These are phyloP conservation scores for Ballota nigra DNA, from an alignment of 257 asterid genomes.

Conservation along the genomic window DNA sequence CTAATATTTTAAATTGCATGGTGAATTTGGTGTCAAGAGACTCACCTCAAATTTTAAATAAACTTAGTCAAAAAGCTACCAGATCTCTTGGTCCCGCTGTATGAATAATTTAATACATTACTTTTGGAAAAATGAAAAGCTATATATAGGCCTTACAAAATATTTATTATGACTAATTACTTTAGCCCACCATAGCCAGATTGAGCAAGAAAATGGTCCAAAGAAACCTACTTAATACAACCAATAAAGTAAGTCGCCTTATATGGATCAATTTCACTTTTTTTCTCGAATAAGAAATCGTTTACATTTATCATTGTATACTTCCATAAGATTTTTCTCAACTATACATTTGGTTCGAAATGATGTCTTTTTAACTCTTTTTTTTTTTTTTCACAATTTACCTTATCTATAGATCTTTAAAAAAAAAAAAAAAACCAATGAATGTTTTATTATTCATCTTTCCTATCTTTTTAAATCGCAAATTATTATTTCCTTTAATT, in stretches of 20 bases:
- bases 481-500: too few relatives aligned
- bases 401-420: too few relatives aligned
- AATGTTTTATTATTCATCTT: too few relatives aligned
- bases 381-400: too few relatives aligned
- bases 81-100: background rate
- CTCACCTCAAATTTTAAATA: background rate
- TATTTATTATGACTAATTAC: conserved; percentile 6
- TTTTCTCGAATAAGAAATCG: background rate
- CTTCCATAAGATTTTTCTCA: too few relatives aligned
- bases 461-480: too few relatives aligned
- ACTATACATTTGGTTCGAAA: too few relatives aligned
- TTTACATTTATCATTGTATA: background rate
- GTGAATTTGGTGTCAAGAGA: too few relatives aligned
- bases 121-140: background rate
- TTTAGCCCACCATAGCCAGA: conserved; percentile 6
- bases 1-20: too few relatives aligned
- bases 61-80: background rate
- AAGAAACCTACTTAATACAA: background rate
- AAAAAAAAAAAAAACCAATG: too few relatives aligned
- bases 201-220: conserved; percentile 17
- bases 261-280: background rate
- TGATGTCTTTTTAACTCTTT: too few relatives aligned
- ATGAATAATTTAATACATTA: conserved; percentile 10
- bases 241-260: background rate
- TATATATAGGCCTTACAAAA: background rate